These are phyloP conservation scores for Dactylorhiza incarnata DNA, from an alignment of 106 monocot genomes.

Conservation along the genomic window DNA sequence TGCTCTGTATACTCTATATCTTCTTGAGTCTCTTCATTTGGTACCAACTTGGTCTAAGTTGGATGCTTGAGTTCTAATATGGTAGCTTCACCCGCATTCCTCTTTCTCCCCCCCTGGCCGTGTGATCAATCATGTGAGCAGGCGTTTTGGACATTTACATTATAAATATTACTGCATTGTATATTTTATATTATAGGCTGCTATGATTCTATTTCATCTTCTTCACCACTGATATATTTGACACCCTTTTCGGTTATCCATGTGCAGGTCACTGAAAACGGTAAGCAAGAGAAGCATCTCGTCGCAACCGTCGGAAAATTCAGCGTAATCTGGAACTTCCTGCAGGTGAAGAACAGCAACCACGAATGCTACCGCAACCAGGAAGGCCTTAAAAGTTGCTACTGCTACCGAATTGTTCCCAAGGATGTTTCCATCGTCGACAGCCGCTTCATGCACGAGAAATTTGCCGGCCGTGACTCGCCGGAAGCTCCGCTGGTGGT, in stretches of 20 bases:
- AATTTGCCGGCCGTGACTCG: conserved; percentile 59
- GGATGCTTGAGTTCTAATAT: no score
- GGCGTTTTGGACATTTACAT: no score
- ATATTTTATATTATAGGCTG: not conserved
- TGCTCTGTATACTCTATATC: no score
- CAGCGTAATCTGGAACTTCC: conserved; percentile 88
- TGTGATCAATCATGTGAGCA: no score
- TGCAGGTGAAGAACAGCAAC: conserved; percentile 76
- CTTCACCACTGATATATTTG: no score
- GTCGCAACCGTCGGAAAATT: conserved; percentile 91
- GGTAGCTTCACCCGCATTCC: no score
- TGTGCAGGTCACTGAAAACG: conserved; percentile 79
- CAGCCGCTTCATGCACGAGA: conserved; percentile 96
- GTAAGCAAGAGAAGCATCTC: conserved; percentile 86
- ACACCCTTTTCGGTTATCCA: not conserved
- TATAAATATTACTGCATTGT: no score
- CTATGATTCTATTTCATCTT: not conserved
- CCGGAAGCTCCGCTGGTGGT: conserved; percentile 89
- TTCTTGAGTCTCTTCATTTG: no score
- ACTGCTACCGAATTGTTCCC: conserved; percentile 85
- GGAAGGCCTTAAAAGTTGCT: conserved; percentile 91
- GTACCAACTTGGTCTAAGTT: no score
- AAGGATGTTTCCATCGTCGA: conserved; percentile 87
- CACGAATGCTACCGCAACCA: conserved; percentile 80
- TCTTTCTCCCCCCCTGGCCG: no score